phyloP scores from a whole-genome alignment of 1,284 basidiomycete species.

The Fistulinella staudtii region DNA sequence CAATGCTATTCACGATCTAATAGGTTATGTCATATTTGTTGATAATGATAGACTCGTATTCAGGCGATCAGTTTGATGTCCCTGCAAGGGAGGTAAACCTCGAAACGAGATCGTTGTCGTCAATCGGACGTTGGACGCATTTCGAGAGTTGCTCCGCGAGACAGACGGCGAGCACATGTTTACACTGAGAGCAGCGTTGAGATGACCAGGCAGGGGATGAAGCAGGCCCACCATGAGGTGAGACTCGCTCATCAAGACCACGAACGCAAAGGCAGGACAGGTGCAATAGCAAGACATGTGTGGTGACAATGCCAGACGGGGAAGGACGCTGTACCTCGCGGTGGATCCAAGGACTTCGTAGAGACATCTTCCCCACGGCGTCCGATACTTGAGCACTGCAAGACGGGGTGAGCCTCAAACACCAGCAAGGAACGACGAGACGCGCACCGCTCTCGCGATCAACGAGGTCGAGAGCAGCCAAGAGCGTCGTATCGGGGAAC shows the following conservation, averaged over 20 bases:
- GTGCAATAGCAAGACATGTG: conserved; percentile 54
- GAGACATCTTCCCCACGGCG: conserved; percentile 52
- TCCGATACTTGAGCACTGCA: conserved; percentile 60
- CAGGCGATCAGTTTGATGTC: no score
- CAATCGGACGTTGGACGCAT: conserved; percentile 47
- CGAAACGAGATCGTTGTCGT: conserved; percentile 44
- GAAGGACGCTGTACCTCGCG: conserved; percentile 57
- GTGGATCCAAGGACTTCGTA: conserved; percentile 67
- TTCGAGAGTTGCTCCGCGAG: conserved; percentile 52
- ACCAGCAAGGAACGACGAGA: no score
- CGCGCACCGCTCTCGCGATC: conserved; percentile 58
- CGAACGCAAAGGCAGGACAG: conserved; percentile 68
- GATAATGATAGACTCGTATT: conserved; percentile 18
- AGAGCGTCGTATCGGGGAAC: conserved; percentile 56
- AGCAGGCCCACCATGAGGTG: conserved; percentile 59
- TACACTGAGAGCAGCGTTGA: conserved; percentile 51
- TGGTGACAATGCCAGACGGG: conserved; percentile 42
- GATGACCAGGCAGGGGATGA: no score
- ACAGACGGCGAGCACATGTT: conserved; percentile 66
- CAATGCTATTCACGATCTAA: conserved; percentile 8
- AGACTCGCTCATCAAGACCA: conserved; percentile 53
- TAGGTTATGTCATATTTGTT: conserved; percentile 31
- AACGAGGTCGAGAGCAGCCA: conserved; percentile 69
- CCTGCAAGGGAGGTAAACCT: no score
- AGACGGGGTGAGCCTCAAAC: not conserved